Conservation (phyloP, 495 filamentous ascomycete genomes). For the Penicillium waksmanii region DNA sequence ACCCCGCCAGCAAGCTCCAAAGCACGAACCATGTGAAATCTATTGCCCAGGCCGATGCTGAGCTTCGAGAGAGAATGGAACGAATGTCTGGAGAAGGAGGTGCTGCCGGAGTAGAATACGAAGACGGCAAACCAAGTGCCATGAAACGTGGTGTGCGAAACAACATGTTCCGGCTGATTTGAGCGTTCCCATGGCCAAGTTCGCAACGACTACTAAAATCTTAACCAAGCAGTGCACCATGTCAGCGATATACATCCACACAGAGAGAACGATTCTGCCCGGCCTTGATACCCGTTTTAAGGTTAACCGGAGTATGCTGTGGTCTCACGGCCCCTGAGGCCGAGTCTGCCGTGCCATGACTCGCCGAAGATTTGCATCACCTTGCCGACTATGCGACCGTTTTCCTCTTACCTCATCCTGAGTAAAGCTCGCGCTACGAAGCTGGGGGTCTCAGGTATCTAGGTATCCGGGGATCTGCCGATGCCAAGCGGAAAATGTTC, state of each 20-base stretch:
- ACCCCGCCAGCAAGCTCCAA: constrained; percentile 8
- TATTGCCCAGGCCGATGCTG: constrained; percentile 66
- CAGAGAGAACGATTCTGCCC: neutral
- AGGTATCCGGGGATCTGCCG: neutral
- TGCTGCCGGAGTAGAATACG: constrained; percentile 75
- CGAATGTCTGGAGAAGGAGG: constrained; percentile 76
- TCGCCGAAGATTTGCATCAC: neutral
- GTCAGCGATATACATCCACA: neutral
- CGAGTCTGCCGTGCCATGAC: neutral
- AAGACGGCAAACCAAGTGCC: constrained; percentile 71
- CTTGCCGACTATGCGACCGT: neutral
- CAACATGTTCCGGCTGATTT: constrained; percentile 79
- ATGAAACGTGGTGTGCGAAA: constrained; percentile 80
- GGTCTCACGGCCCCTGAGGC: neutral
- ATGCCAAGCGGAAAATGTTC: constrained; percentile 2
- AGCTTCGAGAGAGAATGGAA: constrained; percentile 67
- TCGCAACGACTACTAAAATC: neutral
- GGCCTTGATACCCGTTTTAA: neutral
- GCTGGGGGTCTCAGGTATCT: neutral
- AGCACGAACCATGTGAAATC: constrained; percentile 45
- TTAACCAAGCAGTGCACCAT: neutral
- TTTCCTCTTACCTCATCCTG: neutral
- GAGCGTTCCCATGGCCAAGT: constrained; percentile 12
- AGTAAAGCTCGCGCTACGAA: neutral
- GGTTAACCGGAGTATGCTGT: neutral